phyloP scores from a whole-genome alignment of 257 asterid genomes.

The Anisodus acutangulus region DNA sequence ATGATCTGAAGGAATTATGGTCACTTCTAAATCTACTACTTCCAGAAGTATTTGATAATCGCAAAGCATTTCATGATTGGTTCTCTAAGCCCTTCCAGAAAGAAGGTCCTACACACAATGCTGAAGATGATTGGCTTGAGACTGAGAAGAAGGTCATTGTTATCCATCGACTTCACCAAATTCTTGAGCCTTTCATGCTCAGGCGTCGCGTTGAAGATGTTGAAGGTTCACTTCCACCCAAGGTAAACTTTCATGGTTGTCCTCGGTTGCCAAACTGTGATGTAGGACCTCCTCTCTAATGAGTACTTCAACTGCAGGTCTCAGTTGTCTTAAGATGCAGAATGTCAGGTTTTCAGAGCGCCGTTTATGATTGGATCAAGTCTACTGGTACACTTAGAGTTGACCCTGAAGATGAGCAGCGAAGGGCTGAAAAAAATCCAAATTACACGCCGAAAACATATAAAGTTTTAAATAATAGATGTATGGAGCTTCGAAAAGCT shows the following conservation, averaged over 20 bases:
- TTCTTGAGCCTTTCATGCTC: conserved; percentile 99
- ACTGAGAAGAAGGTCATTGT: conserved; percentile 97
- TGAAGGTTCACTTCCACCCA: conserved; percentile 99
- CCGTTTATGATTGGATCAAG: conserved; percentile 96
- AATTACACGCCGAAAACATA: conserved; percentile 82
- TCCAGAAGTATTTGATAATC: conserved; percentile 97
- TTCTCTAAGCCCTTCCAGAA: conserved; percentile 97
- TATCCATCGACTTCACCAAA: conserved; percentile 98
- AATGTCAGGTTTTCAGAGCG: conserved; percentile 97
- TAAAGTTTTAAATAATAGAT: conserved; percentile 79
- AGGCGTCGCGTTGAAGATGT: conserved; percentile 99
- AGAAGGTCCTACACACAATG: conserved; percentile 79
- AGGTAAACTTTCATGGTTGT: conserved; percentile 57
- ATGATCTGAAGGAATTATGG: conserved; percentile 99
- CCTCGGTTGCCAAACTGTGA: conserved; percentile 24
- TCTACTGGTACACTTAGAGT: conserved; percentile 93
- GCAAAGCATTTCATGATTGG: conserved; percentile 99
- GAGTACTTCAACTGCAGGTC: conserved; percentile 65
- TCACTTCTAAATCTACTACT: conserved; percentile 93
- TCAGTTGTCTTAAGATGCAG: conserved; percentile 89
- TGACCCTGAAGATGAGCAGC: conserved; percentile 96
- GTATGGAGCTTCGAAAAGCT: conserved; percentile 97
- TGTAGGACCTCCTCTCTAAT: conserved; percentile 40
- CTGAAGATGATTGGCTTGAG: conserved; percentile 99
- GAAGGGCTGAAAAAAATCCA: conserved; percentile 71